Conservation (phyloP, 176 grass and related monocot genomes). For the Alloteropsis semialata region DNA sequence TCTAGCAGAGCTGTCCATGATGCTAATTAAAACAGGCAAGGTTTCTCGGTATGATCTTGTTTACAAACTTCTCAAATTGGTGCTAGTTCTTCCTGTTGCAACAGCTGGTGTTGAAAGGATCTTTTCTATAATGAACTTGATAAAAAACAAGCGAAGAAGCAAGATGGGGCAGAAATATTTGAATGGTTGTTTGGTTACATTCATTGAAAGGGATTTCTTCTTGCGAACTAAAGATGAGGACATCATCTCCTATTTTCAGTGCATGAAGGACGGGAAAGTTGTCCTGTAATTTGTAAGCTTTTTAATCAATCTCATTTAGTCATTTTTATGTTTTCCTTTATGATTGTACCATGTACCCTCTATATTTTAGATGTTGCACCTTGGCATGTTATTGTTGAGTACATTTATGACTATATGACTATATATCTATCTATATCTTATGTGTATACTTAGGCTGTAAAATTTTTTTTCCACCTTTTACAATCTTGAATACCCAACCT, state of each 20-base stretch:
- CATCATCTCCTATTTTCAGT: background rate
- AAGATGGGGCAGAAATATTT: background rate
- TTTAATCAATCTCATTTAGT: background rate
- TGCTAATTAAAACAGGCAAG: no score
- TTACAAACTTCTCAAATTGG: no score
- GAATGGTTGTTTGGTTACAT: background rate
- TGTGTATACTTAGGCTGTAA: no score
- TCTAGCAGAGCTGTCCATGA: background rate
- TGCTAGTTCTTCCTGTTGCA: no score
- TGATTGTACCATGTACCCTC: background rate
- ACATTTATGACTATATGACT: background rate
- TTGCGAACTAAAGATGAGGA: background rate
- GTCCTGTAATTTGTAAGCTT: background rate
- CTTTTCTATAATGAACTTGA: background rate
- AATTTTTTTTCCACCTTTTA: no score
- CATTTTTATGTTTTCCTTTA: no score
- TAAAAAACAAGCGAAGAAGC: background rate
- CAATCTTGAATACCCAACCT: background rate
- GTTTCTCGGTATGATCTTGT: no score
- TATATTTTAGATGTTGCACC: background rate
- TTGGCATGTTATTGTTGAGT: background rate
- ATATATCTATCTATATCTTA: no score
- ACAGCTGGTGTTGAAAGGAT: background rate
- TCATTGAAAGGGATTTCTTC: background rate
- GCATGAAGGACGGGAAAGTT: background rate